Conservation (phyloP, 2,329 filamentous ascomycete species). For the Emmonsia crescens region DNA sequence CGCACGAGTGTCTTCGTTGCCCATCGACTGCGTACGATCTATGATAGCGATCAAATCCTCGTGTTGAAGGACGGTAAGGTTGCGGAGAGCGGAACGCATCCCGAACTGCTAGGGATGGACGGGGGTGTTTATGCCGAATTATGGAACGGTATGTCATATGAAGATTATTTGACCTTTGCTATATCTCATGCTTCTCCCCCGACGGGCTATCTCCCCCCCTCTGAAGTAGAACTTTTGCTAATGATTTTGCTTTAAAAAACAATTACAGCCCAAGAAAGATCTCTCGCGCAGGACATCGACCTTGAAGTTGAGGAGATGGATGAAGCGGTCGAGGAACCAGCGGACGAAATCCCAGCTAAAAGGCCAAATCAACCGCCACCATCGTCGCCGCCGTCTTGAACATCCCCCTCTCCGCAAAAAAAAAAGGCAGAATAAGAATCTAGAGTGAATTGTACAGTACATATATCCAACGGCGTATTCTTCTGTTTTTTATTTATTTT, state of each 20-base stretch:
- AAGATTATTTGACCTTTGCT: not conserved
- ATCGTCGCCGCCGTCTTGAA: not conserved
- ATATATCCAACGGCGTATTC: not conserved
- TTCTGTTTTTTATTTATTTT: not conserved
- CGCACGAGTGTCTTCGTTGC: conserved; percentile 93
- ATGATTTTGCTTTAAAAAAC: not conserved
- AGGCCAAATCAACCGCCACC: not conserved
- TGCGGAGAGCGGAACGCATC: conserved; percentile 82
- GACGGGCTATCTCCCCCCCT: not conserved
- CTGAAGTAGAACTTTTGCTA: not conserved
- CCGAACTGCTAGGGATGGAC: conserved; percentile 60
- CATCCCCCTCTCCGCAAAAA: not conserved
- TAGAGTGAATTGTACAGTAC: not conserved
- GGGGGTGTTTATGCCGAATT: conserved; percentile 77
- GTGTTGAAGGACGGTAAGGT: conserved; percentile 75
- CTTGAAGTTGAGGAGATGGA: conserved; percentile 22
- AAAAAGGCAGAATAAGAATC: not conserved
- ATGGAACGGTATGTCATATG: conserved; percentile 64
- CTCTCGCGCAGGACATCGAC: conserved; percentile 33
- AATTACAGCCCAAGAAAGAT: conserved; percentile 50
- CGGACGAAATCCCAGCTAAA: not conserved
- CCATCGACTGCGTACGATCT: conserved; percentile 84
- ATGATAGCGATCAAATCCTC: conserved; percentile 85
- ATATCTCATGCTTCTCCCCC: not conserved
- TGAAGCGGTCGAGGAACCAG: conserved; percentile 10